Conservation (phyloP, 2,329 filamentous ascomycete species). For the Didymellaceae sp. region DNA sequence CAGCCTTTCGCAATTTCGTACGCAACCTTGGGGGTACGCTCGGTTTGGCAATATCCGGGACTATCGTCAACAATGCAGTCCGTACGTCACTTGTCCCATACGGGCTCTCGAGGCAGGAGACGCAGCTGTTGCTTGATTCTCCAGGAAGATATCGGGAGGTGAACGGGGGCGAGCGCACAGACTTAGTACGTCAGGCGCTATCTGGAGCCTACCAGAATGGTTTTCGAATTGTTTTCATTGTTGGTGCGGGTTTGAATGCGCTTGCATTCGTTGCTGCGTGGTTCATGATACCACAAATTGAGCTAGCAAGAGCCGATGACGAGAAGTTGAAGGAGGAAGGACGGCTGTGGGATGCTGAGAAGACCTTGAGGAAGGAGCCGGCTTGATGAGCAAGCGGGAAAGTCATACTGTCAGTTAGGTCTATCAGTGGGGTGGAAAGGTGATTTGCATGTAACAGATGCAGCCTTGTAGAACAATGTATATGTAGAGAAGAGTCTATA, state of each 20-base stretch:
- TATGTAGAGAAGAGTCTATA: no score
- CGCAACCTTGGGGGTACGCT: slow-evolving; percentile 65
- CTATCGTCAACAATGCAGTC: slow-evolving; percentile 39
- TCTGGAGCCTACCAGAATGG: slow-evolving; percentile 22
- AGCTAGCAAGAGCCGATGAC: slow-evolving; percentile 25
- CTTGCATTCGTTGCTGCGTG: slow-evolving; percentile 25
- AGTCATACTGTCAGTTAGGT: no score
- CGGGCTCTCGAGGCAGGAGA: slow-evolving; percentile 18
- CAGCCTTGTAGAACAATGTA: no score
- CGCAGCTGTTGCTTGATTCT: slow-evolving; percentile 23
- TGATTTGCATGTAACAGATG: no score
- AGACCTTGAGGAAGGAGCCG: background rate
- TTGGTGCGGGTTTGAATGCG: slow-evolving; percentile 25
- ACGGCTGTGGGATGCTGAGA: slow-evolving; percentile 16
- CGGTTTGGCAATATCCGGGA: slow-evolving; percentile 60
- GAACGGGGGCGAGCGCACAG: slow-evolving; percentile 13
- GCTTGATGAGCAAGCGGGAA: background rate
- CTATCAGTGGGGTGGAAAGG: no score
- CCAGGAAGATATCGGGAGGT: slow-evolving; percentile 17
- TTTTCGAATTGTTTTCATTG: slow-evolving; percentile 27
- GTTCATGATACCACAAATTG: slow-evolving; percentile 28
- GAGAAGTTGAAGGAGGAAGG: slow-evolving; percentile 30
- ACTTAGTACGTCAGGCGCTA: slow-evolving; percentile 16
- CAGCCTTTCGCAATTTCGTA: slow-evolving; percentile 68
- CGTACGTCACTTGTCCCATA: slow-evolving; percentile 15